phyloP scores from a whole-genome alignment of 345 rosid genomes.

The Heritiera littoralis region DNA sequence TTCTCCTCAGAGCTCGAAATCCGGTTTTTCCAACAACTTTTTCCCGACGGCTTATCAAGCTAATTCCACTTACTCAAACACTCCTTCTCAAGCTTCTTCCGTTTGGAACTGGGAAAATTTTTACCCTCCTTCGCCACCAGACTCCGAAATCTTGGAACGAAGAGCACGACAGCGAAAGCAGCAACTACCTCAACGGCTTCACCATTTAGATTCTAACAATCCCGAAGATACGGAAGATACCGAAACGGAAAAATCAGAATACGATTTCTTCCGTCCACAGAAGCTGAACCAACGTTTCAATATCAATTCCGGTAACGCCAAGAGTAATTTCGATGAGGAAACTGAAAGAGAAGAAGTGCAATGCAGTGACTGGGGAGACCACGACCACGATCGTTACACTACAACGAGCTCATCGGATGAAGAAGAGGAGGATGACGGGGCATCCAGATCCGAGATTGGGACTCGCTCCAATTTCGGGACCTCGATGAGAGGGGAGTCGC shows the following conservation, averaged over 20 bases:
- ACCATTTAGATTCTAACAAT: conserved; percentile 28
- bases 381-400: conserved; percentile 42
- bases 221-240: conserved; percentile 35
- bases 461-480: conserved; percentile 65
- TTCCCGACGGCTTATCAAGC: conserved; percentile 75
- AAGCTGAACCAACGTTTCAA: conserved; percentile 27
- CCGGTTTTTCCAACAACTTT: conserved; percentile 42
- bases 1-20: conserved; percentile 61
- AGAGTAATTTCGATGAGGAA: conserved; percentile 45
- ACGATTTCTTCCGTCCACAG: conserved; percentile 51
- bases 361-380: conserved; percentile 97
- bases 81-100: conserved; percentile 91
- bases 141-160: conserved; percentile 70
- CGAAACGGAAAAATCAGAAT: conserved; percentile 68
- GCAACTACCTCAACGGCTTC: conserved; percentile 16
- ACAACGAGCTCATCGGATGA: conserved; percentile 55
- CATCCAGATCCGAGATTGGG: conserved; percentile 71
- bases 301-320: neutral
- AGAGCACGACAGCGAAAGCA: conserved; percentile 39
- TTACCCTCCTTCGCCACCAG: conserved; percentile 94
- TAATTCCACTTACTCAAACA: conserved; percentile 61
- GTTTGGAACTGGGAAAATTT: conserved; percentile 98
- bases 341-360: conserved; percentile 93
- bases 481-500: conserved; percentile 36
- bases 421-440: conserved; percentile 42